Evolutionary conservation across 2,329 filamentous ascomycete species (phyloP).

Genomic region (Fusarium sp.): DNA sequence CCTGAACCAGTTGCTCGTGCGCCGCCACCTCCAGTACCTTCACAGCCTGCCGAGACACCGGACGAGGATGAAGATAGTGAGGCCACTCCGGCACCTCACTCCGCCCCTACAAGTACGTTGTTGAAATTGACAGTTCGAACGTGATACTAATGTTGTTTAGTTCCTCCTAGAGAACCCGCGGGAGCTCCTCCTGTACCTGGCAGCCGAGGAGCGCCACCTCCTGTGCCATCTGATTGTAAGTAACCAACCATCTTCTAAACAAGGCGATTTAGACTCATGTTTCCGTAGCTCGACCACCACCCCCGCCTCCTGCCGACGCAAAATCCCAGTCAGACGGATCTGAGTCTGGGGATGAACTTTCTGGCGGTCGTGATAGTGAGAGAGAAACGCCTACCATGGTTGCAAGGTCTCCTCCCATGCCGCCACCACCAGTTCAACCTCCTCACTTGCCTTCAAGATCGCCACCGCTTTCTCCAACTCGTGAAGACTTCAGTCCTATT

Average conservation of each 20-base stretch:
- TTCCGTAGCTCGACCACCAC: conserved; percentile 69
- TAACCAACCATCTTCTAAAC: conserved; percentile 31
- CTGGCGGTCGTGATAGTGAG: conserved; percentile 60
- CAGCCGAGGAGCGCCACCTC: conserved; percentile 66
- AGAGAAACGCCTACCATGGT: conserved; percentile 45
- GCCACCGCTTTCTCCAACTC: conserved; percentile 47
- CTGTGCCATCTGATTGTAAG: conserved; percentile 71
- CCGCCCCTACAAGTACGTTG: conserved; percentile 40
- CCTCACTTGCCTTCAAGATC: conserved; percentile 46
- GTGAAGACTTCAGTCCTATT: conserved; percentile 54
- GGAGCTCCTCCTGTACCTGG: conserved; percentile 60
- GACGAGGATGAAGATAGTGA: conserved; percentile 52
- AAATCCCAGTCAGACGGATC: conserved; percentile 80
- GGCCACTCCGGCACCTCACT: conserved; percentile 49
- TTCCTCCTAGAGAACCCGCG: conserved; percentile 48
- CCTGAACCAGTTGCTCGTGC: conserved; percentile 45
- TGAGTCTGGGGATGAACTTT: conserved; percentile 89
- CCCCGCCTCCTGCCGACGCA: conserved; percentile 63
- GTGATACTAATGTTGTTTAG: conserved; percentile 46
- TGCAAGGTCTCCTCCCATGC: conserved; percentile 55
- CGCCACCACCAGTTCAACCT: conserved; percentile 52
- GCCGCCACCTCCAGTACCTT: conserved; percentile 48
- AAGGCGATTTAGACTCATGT: conserved; percentile 45
- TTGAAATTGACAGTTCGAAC: background rate
- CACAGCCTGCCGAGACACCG: conserved; percentile 39